A percentile compares a stretch with the other conserved stretches of the same genome.
Evolutionary conservation across 2,329 filamentous ascomycete species (phyloP).

Genomic region (Aspergillus quadrilineatus): DNA sequence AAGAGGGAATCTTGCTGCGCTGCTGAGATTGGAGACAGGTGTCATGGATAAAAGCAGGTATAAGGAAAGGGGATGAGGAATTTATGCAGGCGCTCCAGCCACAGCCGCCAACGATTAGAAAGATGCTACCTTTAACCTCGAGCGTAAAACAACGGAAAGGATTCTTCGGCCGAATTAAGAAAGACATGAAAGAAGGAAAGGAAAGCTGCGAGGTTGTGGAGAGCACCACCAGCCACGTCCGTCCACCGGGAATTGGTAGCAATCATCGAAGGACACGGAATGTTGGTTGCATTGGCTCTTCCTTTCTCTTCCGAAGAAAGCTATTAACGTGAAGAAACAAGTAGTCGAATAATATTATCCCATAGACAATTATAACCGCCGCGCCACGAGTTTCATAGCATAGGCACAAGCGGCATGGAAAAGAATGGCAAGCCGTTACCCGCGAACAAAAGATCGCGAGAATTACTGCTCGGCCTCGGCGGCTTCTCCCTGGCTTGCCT

Average conservation of each 20-base stretch:
- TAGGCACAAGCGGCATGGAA: conserved; percentile 35
- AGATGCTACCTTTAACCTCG: conserved; percentile 33
- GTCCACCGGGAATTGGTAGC: conserved; percentile 18
- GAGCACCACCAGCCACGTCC: conserved; percentile 19
- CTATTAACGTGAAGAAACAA: conserved; percentile 43
- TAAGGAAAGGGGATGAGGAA: conserved; percentile 19
- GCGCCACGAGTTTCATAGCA: conserved; percentile 37
- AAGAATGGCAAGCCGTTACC: conserved; percentile 25
- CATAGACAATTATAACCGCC: conserved; percentile 37
- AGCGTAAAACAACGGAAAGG: conserved; percentile 20
- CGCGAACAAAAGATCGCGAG: conserved; percentile 29
- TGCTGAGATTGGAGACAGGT: conserved; percentile 37
- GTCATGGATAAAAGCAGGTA: conserved; percentile 27
- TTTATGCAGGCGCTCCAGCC: conserved; percentile 28
- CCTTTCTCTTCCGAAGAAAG: conserved; percentile 31
- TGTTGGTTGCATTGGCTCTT: conserved; percentile 34
- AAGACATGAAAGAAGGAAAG: conserved; percentile 24
- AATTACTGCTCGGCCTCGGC: conserved; percentile 40
- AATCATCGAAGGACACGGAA: conserved; percentile 29
- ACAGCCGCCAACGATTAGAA: conserved; percentile 34
- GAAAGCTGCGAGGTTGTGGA: conserved; percentile 19
- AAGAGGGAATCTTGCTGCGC: conserved; percentile 44
- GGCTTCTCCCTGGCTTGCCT: conserved; percentile 56
- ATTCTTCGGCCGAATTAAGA: conserved; percentile 22
- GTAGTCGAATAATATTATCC: conserved; percentile 41